These are phyloP conservation scores for Mesotaenium endlicherianum DNA, from an alignment of 139 green algal genomes.

Conservation along the genomic window DNA sequence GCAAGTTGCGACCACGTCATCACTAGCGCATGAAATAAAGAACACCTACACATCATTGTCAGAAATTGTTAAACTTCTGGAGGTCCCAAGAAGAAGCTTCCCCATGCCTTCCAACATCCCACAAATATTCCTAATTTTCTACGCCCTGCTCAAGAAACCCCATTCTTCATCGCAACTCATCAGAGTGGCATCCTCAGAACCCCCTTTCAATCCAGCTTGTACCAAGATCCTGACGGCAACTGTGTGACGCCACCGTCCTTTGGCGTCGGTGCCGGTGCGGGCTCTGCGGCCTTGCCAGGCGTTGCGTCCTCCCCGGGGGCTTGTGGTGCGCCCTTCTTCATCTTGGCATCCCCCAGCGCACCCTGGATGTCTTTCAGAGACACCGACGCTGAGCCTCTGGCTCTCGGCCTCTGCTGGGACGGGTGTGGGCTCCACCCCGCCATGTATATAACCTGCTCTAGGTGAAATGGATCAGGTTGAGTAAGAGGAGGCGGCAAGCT, in stretches of 20 bases:
- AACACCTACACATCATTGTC: neutral
- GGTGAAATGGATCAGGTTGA: too few species aligned
- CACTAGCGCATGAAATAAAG: neutral
- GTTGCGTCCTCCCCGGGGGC: neutral
- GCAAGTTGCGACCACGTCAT: too few species aligned
- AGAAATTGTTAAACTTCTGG: neutral
- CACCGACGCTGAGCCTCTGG: slow-evolving; percentile 38
- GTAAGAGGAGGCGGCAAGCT: too few species aligned
- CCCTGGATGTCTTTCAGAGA: slow-evolving; percentile 42
- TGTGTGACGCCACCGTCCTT: neutral
- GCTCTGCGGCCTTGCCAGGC: neutral
- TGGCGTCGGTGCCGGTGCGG: neutral
- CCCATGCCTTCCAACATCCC: neutral
- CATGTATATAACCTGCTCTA: slow-evolving; percentile 60
- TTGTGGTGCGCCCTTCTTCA: neutral
- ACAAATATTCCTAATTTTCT: neutral
- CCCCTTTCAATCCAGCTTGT: slow-evolving; percentile 4
- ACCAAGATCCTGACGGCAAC: slow-evolving; percentile 16
- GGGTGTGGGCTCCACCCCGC: slow-evolving; percentile 46
- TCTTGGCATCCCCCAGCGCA: neutral
- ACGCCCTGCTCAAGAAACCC: neutral
- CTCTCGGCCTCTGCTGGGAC: slow-evolving; percentile 43
- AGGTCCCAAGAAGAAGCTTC: neutral
- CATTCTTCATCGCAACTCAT: neutral
- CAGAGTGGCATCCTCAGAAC: neutral